Evolutionary conservation across 1,284 basidiomycete genomes (phyloP).

Genomic region (Xanthoconium separans): DNA sequence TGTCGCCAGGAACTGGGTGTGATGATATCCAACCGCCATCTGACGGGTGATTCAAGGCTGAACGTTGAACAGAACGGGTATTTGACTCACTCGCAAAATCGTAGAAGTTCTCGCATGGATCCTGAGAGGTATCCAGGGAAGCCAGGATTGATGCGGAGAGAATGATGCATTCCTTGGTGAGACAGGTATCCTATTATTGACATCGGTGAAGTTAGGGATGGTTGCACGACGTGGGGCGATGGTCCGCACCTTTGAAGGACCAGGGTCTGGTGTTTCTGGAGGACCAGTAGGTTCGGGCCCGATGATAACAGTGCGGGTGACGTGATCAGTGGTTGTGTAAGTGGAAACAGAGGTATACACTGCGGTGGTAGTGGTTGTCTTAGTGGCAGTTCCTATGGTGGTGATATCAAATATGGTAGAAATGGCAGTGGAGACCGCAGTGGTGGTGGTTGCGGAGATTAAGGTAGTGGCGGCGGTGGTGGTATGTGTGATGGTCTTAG

Average conservation of each 20-base stretch:
- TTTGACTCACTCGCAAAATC: slow-evolving; percentile 75
- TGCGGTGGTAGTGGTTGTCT: slow-evolving; percentile 37
- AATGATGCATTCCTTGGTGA: slow-evolving; percentile 79
- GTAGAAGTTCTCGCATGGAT: slow-evolving; percentile 97
- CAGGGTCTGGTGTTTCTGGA: slow-evolving; percentile 25
- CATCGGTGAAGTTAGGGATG: slow-evolving; percentile 2
- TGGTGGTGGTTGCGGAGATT: slow-evolving; percentile 36
- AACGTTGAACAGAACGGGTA: slow-evolving; percentile 1
- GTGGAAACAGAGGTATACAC: slow-evolving; percentile 39
- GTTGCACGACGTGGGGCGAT: background rate
- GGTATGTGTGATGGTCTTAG: slow-evolving; percentile 31
- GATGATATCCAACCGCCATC: slow-evolving; percentile 81
- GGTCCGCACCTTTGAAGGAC: slow-evolving; percentile 27
- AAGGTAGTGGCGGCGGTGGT: slow-evolving; percentile 31
- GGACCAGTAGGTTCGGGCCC: slow-evolving; percentile 36
- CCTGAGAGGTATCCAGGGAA: slow-evolving; percentile 77
- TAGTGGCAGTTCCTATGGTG: slow-evolving; percentile 34
- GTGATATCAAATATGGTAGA: slow-evolving; percentile 35
- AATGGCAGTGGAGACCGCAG: slow-evolving; percentile 33
- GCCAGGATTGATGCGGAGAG: slow-evolving; percentile 83
- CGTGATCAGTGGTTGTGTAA: slow-evolving; percentile 33
- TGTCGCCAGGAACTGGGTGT: slow-evolving; percentile 84
- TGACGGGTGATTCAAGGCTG: slow-evolving; percentile 27
- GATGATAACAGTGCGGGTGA: slow-evolving; percentile 32
- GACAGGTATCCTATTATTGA: slow-evolving; percentile 58